phyloP scores from a whole-genome alignment of 352 stramenopile species.

The Pythium scleroteichum region DNA sequence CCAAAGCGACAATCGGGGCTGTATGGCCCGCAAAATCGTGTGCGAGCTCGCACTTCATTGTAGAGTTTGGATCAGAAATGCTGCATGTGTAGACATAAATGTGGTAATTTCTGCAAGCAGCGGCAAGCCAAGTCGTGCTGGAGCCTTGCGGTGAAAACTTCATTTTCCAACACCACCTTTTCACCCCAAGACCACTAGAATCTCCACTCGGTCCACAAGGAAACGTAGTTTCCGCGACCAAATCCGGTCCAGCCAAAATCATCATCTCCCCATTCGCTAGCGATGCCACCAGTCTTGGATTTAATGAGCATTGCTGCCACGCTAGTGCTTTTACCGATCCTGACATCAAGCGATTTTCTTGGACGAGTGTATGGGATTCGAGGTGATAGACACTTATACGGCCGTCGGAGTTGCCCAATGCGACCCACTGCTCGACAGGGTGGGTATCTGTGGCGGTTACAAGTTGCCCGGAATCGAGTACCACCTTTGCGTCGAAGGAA shows the following conservation, averaged over 20 bases:
- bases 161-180: conserved; percentile 55
- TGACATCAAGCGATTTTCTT: conserved; percentile 9
- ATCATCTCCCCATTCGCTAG: conserved; percentile 38
- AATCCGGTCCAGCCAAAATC: conserved; percentile 39
- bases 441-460: conserved; percentile 17
- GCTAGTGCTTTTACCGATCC: conserved; percentile 32
- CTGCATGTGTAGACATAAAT: conserved; percentile 67
- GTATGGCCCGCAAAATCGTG: conserved; percentile 72
- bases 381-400: conserved; percentile 45
- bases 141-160: conserved; percentile 43
- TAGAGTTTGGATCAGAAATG: conserved; percentile 10
- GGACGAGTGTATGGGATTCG: conserved; percentile 29
- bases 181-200: conserved; percentile 11
- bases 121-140: conserved; percentile 33
- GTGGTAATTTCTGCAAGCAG: conserved; percentile 67
- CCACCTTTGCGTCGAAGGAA: conserved; percentile 5
- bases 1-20: conserved; percentile 54
- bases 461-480: conserved; percentile 21
- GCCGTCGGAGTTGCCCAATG: conserved; percentile 39
- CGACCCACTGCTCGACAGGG: conserved; percentile 27
- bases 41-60: conserved; percentile 37
- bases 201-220: conserved; percentile 17
- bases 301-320: conserved; percentile 37
- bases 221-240: conserved; percentile 29
- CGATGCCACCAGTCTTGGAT: conserved; percentile 44